These are phyloP conservation scores for Chaetoceros muelleri DNA, from an alignment of 108 stramenopile species.

Conservation along the genomic window DNA sequence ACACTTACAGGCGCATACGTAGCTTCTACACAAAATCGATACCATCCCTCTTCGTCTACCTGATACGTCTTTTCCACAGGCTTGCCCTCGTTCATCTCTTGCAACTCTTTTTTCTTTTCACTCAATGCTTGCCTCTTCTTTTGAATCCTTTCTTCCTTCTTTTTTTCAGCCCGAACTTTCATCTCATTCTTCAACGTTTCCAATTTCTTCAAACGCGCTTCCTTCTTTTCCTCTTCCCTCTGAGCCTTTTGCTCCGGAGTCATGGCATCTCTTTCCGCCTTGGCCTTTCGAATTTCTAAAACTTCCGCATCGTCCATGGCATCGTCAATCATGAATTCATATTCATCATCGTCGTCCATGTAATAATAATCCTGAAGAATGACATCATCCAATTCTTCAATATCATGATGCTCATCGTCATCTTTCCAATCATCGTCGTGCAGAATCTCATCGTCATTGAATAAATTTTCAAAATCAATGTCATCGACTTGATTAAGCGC, in stretches of 20 bases:
- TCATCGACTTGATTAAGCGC: not conserved
- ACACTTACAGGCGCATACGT: slow-evolving; percentile 27
- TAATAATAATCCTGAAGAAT: slow-evolving; percentile 18
- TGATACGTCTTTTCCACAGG: slow-evolving; percentile 41
- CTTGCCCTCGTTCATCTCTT: slow-evolving; percentile 39
- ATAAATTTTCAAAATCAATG: slow-evolving; percentile 51
- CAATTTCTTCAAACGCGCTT: not conserved
- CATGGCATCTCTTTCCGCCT: slow-evolving; percentile 8
- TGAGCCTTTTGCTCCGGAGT: slow-evolving; percentile 8
- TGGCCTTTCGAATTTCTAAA: not conserved
- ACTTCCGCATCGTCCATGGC: slow-evolving; percentile 1
- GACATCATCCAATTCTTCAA: slow-evolving; percentile 5
- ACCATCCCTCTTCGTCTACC: slow-evolving; percentile 51
- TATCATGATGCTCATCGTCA: slow-evolving; percentile 16
- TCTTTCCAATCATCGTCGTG: slow-evolving; percentile 13
- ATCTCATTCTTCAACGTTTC: slow-evolving; percentile 3
- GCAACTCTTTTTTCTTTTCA: slow-evolving; percentile 22
- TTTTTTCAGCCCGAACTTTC: slow-evolving; percentile 12
- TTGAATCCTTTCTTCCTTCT: slow-evolving; percentile 17
- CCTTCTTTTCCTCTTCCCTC: slow-evolving; percentile 11
- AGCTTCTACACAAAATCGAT: slow-evolving; percentile 53
- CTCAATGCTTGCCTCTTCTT: slow-evolving; percentile 20
- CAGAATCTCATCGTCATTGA: slow-evolving; percentile 8
- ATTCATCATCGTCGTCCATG: slow-evolving; percentile 11
- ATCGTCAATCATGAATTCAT: slow-evolving; percentile 5